Evolutionary conservation across 106 monocot species (phyloP), one percentile per base, ranked within the genome.

Genomic region (Iris macrosiphon): DNA sequence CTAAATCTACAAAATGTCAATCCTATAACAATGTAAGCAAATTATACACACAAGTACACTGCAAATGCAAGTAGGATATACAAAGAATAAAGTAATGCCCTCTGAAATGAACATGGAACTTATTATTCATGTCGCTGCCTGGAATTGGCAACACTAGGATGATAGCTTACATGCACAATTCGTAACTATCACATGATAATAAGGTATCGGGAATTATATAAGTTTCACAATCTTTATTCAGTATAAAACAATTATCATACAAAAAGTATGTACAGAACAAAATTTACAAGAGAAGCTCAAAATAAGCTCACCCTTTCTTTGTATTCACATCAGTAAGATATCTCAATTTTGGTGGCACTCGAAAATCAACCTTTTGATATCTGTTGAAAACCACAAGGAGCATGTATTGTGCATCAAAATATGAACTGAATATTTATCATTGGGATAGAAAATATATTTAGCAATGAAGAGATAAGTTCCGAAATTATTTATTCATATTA

Each of bases 321-420:
- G 40, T 7, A 32, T 59, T 62, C 20, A 12, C 43, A 50, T 60
- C 49, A 23, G 31, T 13, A 31, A 63, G 40, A 54, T 68, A 57
- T 71, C 79, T 64, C 27, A 92, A 45, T 34, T 66, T 34, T 44
- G 17, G 57, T 12, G 82, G 82, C 51, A 86, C 49, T 20, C 92
- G 72, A 69, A 92, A 86, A 76, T 92, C 86, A 52, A 86, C 63
- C 31, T 46, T 75, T 71, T 92, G 92, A 49, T 57, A 91, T 66
- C 85, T 91, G 68, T 51, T 55, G 8, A 61, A 49, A 62, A 26
- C 41, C 48, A 57, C 0, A 45, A 6, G 19, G 5, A 38, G 18
- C 33, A n/a, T 24, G 22, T 41, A n/a, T 24, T 40, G 31, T 56
- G 37, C 49, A 49, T 52, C 15, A 55, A 23, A 31, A 67, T 57